phyloP scores from a whole-genome alignment of 768 basidiomycete species.

The Omphalotus guepiniiformis region DNA sequence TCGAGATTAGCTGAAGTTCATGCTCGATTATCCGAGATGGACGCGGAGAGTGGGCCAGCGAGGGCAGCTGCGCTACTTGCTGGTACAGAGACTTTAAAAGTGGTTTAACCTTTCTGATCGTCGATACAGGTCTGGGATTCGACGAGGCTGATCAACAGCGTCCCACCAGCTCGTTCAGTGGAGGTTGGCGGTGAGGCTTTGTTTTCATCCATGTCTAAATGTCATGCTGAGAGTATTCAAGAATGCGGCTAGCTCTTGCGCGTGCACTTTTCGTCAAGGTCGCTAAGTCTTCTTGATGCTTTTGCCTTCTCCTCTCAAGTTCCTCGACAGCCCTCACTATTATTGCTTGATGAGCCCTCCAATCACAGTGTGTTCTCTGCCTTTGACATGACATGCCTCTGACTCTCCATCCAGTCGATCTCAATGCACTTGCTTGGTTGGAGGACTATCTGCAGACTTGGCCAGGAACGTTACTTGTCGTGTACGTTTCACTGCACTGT shows the following conservation, averaged over 20 bases:
- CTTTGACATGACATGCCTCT: not conserved
- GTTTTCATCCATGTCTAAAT: not conserved
- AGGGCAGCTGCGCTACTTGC: constrained; percentile 86
- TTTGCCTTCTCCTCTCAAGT: not conserved
- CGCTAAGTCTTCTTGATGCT: not conserved
- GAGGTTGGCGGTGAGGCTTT: constrained; percentile 80
- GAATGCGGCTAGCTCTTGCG: constrained; percentile 95
- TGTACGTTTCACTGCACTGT: constrained; percentile 45
- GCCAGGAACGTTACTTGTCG: constrained; percentile 87
- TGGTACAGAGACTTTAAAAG: constrained; percentile 38
- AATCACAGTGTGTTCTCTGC: constrained; percentile 73
- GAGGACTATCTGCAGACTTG: constrained; percentile 97
- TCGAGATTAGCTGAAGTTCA: constrained; percentile 86
- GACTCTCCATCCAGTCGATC: constrained; percentile 52
- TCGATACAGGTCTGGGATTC: constrained; percentile 79
- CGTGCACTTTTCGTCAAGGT: constrained; percentile 96
- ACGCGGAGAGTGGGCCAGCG: constrained; percentile 95
- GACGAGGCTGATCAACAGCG: constrained; percentile 80
- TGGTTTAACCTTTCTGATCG: not conserved
- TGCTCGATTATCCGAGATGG: constrained; percentile 90
- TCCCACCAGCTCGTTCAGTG: constrained; percentile 84
- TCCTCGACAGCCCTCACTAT: constrained; percentile 33
- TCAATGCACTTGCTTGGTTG: constrained; percentile 96
- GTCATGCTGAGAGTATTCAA: constrained; percentile 21
- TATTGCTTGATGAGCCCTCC: constrained; percentile 90